A percentile compares a stretch with the other conserved stretches of the same genome.
Evolutionary conservation across 805 yeast genomes (phyloP).

Genomic region (Ogataea sp.): DNA sequence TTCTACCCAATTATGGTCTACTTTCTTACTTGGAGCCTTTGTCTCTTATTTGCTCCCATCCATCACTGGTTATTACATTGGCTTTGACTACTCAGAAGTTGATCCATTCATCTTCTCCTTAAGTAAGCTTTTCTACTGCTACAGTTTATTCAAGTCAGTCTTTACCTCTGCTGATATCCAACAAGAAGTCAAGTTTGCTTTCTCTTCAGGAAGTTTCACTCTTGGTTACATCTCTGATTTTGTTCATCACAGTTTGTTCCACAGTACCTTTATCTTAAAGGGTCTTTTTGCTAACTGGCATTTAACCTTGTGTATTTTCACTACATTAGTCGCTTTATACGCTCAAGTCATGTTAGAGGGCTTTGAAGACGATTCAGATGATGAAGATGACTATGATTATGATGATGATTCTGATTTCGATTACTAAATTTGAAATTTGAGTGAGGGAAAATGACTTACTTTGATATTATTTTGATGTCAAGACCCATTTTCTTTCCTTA

Average conservation of each 20-base stretch:
- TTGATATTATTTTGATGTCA: no score
- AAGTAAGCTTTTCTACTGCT: conserved; percentile 33
- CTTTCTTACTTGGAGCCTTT: conserved; percentile 32
- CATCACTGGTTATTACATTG: conserved; percentile 39
- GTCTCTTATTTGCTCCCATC: conserved; percentile 34
- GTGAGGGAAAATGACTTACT: no score
- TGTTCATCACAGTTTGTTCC: conserved; percentile 14
- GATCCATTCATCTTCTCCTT: conserved; percentile 46
- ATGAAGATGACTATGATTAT: background rate
- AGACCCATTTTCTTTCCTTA: no score
- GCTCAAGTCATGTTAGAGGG: conserved; percentile 29
- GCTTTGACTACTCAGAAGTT: conserved; percentile 39
- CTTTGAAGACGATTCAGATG: background rate
- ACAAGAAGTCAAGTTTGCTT: conserved; percentile 23
- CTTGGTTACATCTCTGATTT: conserved; percentile 11
- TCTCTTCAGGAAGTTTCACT: conserved; percentile 21
- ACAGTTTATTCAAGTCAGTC: conserved; percentile 26
- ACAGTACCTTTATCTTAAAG: conserved; percentile 31
- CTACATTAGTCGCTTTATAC: conserved; percentile 40
- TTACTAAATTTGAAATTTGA: no score
- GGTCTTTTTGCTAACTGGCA: conserved; percentile 40
- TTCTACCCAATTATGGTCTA: conserved; percentile 22
- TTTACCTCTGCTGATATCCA: conserved; percentile 15
- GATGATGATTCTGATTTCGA: background rate
- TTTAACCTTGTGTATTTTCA: conserved; percentile 36